Percentiles rank a stretch among this genome's conserved stretches.
Evolutionary conservation across 495 filamentous ascomycete species (phyloP).

Genomic region (Zalerion maritima): DNA sequence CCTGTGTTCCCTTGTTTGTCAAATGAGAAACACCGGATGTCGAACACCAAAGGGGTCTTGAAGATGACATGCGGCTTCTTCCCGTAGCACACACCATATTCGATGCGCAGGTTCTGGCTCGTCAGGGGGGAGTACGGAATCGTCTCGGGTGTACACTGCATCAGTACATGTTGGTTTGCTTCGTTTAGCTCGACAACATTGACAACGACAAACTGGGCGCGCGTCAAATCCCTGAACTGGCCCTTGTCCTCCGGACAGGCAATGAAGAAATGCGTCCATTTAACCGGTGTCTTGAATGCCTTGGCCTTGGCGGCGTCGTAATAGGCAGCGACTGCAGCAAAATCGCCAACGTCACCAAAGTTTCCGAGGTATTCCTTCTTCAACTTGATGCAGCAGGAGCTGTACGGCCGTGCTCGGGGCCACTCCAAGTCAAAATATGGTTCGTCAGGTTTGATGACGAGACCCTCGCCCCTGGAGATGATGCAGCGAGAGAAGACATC

Average conservation of each 20-base stretch:
- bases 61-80: slow-evolving; percentile 25
- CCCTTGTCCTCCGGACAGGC: slow-evolving; percentile 64
- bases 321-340: slow-evolving; percentile 58
- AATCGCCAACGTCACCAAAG: slow-evolving; percentile 69
- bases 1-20: slow-evolving; percentile 26
- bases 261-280: slow-evolving; percentile 68
- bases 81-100: slow-evolving; percentile 17
- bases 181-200: slow-evolving; percentile 30
- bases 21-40: slow-evolving; percentile 33
- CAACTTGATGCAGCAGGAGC: slow-evolving; percentile 57
- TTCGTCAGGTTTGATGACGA: slow-evolving; percentile 68
- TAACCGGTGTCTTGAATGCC: slow-evolving; percentile 30
- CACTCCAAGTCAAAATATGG: slow-evolving; percentile 53
- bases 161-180: slow-evolving; percentile 15
- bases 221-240: slow-evolving; percentile 36
- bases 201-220: slow-evolving; percentile 50
- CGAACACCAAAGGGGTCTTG: slow-evolving; percentile 25
- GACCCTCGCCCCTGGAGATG: slow-evolving; percentile 51
- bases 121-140: slow-evolving; percentile 13
- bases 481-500: slow-evolving; percentile 52
- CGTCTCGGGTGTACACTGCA: too few species aligned
- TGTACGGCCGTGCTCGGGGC: slow-evolving; percentile 16
- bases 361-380: slow-evolving; percentile 82
- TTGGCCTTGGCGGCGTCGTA: slow-evolving; percentile 45
- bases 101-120: slow-evolving; percentile 18